A percentile compares a stretch with the other conserved stretches of the same genome.
Evolutionary conservation across 2,329 filamentous ascomycete genomes (phyloP).

Genomic region (Aureobasidium sp.): DNA sequence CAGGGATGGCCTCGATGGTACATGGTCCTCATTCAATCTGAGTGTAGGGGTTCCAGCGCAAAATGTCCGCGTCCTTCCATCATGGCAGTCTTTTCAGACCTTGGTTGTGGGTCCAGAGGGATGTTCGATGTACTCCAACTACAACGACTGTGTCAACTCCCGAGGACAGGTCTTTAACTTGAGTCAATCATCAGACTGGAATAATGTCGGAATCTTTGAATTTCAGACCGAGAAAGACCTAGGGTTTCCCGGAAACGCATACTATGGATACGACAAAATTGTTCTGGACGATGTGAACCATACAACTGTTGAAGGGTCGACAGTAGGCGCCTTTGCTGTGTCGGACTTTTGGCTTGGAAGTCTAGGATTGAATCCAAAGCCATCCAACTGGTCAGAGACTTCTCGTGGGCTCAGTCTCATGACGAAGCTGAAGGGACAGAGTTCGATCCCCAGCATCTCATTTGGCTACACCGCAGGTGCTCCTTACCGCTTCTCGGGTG

Average conservation of each 20-base stretch:
- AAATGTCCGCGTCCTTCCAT: slow-evolving; percentile 52
- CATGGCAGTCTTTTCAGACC: slow-evolving; percentile 63
- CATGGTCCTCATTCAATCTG: slow-evolving; percentile 64
- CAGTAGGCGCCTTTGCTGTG: slow-evolving; percentile 35
- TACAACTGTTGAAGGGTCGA: slow-evolving; percentile 37
- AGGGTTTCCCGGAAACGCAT: slow-evolving; percentile 54
- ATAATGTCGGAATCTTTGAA: slow-evolving; percentile 52
- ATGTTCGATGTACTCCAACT: slow-evolving; percentile 36
- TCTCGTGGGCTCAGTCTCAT: slow-evolving; percentile 48
- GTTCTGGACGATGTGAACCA: slow-evolving; percentile 33
- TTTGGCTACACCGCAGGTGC: slow-evolving; percentile 72
- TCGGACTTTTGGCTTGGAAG: slow-evolving; percentile 41
- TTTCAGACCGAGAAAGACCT: slow-evolving; percentile 52
- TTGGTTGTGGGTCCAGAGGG: slow-evolving; percentile 59
- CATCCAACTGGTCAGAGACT: slow-evolving; percentile 43
- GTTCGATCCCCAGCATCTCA: slow-evolving; percentile 61
- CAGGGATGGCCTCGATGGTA: slow-evolving; percentile 60
- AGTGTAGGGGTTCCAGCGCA: slow-evolving; percentile 49
- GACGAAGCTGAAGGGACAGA: slow-evolving; percentile 47
- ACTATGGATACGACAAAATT: slow-evolving; percentile 53
- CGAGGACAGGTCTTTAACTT: slow-evolving; percentile 56
- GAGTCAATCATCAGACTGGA: slow-evolving; percentile 51
- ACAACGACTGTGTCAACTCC: slow-evolving; percentile 42
- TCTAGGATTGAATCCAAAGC: slow-evolving; percentile 43
- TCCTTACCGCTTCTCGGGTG: slow-evolving; percentile 48